These are phyloP conservation scores for Penicillium sclerotiorum DNA, from an alignment of 2,329 filamentous ascomycete genomes.

Conservation along the genomic window DNA sequence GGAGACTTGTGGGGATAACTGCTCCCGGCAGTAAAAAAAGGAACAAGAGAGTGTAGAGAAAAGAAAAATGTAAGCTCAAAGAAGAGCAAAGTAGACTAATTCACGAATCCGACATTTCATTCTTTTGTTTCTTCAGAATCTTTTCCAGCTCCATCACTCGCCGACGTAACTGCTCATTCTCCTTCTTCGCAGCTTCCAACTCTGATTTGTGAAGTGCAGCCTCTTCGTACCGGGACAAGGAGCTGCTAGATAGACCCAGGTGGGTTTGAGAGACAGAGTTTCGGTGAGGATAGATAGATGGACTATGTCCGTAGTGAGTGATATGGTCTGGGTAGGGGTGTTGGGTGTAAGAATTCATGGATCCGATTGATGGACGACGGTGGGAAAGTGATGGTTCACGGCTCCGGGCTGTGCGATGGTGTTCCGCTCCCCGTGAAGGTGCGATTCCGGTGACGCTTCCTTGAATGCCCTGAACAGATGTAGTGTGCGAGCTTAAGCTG, in stretches of 20 bases:
- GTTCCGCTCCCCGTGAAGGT: conserved; percentile 40
- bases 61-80: background rate
- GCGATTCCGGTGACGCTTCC: conserved; percentile 47
- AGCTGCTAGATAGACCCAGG: conserved; percentile 30
- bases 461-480: conserved; percentile 34
- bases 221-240: conserved; percentile 46
- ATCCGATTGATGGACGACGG: conserved; percentile 37
- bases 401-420: conserved; percentile 37
- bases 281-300: conserved; percentile 34
- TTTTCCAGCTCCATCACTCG: conserved; percentile 50
- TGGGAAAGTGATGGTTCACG: conserved; percentile 47
- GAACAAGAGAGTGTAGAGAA: background rate
- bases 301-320: conserved; percentile 24
- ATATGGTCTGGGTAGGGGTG: conserved; percentile 34
- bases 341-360: conserved; percentile 33
- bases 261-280: conserved; percentile 33
- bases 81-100: background rate
- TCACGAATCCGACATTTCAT: background rate
- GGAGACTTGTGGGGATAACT: background rate
- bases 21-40: conserved; percentile 5
- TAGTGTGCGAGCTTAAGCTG: conserved; percentile 52
- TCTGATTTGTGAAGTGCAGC: conserved; percentile 45
- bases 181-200: conserved; percentile 47
- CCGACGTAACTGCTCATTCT: conserved; percentile 50
- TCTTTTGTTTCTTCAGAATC: conserved; percentile 36